Evolutionary conservation across 495 filamentous ascomycete species (phyloP), one percentile per base, ranked within the genome.

Genomic region (Lentithecium fluviatile): DNA sequence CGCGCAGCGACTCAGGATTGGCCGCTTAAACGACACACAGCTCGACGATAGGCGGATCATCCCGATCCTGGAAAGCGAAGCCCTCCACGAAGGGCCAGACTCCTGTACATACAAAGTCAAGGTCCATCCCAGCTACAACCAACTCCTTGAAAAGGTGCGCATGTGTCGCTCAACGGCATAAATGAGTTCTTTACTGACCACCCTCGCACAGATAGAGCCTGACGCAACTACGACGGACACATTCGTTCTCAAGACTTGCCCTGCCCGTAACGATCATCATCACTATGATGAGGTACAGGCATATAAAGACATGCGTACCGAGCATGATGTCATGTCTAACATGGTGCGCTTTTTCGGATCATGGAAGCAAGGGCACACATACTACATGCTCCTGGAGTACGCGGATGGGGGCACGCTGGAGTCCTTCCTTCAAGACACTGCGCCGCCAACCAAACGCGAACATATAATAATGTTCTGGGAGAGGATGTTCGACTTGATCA

Each of bases 241-340:
- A 6, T 79, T 74, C 56, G 71, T 74, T 19, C 61, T 79, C 24
- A 80, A 80, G 52, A 72, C 68, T 6, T 80, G 78, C 56, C 63
- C 23, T 56, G 29, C 8, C 47, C 58, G 12, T 7, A 24, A 60
- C n/a, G 13, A 13, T 11, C 24, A 8, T 15, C 29, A 38, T 21
- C 37, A 60, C 20, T 29, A 21, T 23, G 45, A 45, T n/a, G 56
- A 60, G 24, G 46, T 60, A 2, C 29, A 32, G 10, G 29, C 29
- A 4, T 32, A 32, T 32, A 32, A 32, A 32, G 29, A 32, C 29
- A 3, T 32, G 29, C 4, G 29, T 32, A 32, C 4, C 10, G 4
- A 32, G 29, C 29, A 32, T 4, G 29, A 32, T 10, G 29, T 32
- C 29, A 4, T 32, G 10, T 10, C 4, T 32, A 32, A 32, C 29